These are phyloP conservation scores for Sechiopsis laciniata DNA, from an alignment of 306 rosid genomes.

Conservation along the genomic window DNA sequence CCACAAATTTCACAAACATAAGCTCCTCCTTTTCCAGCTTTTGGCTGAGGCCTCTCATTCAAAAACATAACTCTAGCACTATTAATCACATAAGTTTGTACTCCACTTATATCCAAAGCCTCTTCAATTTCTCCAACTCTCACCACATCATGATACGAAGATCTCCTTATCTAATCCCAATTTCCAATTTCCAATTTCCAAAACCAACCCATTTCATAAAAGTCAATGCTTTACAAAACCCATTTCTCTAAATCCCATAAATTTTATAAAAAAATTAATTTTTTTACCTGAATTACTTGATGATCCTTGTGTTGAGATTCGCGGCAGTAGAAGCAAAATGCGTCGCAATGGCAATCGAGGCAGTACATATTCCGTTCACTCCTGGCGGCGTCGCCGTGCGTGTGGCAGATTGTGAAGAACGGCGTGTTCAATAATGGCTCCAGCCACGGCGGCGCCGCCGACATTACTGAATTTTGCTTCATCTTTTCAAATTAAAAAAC, in stretches of 20 bases:
- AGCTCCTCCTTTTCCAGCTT: conserved; percentile 66
- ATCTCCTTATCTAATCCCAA: conserved; percentile 59
- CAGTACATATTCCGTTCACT: conserved; percentile 93
- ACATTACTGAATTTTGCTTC: conserved; percentile 47
- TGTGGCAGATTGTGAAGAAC: conserved; percentile 65
- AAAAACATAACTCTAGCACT: conserved; percentile 3
- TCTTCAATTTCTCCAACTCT: conserved; percentile 70
- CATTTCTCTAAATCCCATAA: background rate
- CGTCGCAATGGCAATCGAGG: conserved; percentile 61
- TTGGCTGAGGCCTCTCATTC: conserved; percentile 93
- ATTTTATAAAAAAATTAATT: background rate
- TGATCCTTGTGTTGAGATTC: conserved; percentile 81
- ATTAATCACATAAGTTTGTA: conserved; percentile 40
- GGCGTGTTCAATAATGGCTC: conserved; percentile 59
- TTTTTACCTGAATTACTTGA: conserved; percentile 73
- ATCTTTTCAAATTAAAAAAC: background rate
- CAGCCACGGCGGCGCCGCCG: conserved; percentile 85
- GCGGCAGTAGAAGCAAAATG: conserved; percentile 90
- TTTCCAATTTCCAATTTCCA: background rate
- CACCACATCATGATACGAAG: conserved; percentile 93
- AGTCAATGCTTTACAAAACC: conserved; percentile 16
- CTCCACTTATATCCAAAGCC: conserved; percentile 70
- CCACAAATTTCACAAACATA: conserved; percentile 88
- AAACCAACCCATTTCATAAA: background rate
- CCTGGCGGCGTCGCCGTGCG: conserved; percentile 64